Evolutionary conservation across 1,139 yeast genomes (phyloP).

Genomic region (Magnusiomyces fungicola): DNA sequence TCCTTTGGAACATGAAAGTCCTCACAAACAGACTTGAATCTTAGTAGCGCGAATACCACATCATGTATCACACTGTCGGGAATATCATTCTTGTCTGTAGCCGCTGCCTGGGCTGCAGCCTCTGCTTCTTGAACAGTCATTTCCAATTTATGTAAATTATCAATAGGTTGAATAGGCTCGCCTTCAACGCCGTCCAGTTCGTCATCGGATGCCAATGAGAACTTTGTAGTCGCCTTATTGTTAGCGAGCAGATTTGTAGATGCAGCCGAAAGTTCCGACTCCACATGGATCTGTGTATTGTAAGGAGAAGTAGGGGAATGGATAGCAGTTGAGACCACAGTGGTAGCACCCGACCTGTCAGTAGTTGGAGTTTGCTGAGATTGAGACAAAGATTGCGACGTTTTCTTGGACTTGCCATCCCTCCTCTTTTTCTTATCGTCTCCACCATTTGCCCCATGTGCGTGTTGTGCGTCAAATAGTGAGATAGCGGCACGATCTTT

Average conservation of each 20-base stretch:
- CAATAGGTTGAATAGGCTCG: background rate
- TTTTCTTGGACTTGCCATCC: background rate
- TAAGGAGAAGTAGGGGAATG: conserved; percentile 5
- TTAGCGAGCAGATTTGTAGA: background rate
- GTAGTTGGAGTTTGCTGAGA: background rate
- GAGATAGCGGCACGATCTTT: conserved; percentile 63
- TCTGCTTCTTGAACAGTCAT: background rate
- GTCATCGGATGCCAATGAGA: background rate
- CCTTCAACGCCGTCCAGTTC: background rate
- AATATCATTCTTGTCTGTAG: background rate
- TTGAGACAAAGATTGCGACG: background rate
- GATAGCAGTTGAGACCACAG: background rate
- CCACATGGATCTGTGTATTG: too few species aligned
- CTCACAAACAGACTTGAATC: conserved; percentile 56
- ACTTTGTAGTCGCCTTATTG: background rate
- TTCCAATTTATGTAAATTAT: background rate
- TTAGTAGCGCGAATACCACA: conserved; percentile 49
- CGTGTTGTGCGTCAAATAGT: conserved; percentile 43
- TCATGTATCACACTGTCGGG: conserved; percentile 33
- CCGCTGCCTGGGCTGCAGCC: background rate
- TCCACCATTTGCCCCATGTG: conserved; percentile 7
- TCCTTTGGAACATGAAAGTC: conserved; percentile 57
- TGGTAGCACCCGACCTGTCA: background rate
- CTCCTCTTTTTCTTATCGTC: conserved; percentile 8
- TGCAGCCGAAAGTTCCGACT: conserved; percentile 1